phyloP scores from a whole-genome alignment of 768 basidiomycete genomes.

The Boletus rex-veris region DNA sequence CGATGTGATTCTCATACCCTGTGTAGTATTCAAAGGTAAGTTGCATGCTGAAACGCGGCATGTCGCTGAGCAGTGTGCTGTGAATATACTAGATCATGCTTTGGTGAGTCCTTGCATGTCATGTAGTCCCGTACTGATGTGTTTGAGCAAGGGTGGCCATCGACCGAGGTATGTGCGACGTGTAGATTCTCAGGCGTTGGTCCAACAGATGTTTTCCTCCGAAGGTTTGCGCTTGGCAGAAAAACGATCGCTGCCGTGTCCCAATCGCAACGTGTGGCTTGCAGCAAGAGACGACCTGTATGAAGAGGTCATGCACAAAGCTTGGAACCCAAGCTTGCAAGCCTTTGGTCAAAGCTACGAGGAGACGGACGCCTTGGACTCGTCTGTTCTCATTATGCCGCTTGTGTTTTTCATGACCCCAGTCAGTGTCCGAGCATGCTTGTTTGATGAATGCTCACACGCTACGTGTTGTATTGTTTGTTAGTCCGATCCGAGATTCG shows the following conservation, averaged over 20 bases:
- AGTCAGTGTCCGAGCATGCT: constrained; percentile 38
- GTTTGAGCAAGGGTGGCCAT: constrained; percentile 76
- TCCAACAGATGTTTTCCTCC: background rate
- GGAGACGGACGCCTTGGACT: constrained; percentile 75
- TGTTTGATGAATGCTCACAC: background rate
- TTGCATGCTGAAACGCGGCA: background rate
- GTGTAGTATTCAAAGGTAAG: constrained; percentile 74
- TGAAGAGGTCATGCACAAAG: constrained; percentile 89
- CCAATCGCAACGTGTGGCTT: constrained; percentile 67
- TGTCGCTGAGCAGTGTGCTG: constrained; percentile 4
- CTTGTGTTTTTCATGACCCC: constrained; percentile 88
- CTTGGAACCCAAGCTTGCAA: constrained; percentile 70
- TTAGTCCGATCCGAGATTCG: constrained; percentile 85
- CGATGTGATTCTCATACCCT: constrained; percentile 1
- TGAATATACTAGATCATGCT: constrained; percentile 67
- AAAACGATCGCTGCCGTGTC: constrained; percentile 90
- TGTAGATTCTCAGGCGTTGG: background rate
- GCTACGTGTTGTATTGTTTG: background rate
- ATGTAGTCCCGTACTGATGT: background rate
- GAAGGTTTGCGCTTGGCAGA: constrained; percentile 84
- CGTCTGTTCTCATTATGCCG: constrained; percentile 89
- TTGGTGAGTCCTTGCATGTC: constrained; percentile 49
- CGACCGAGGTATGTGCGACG: constrained; percentile 61
- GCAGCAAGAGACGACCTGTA: constrained; percentile 78
- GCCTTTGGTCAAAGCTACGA: constrained; percentile 91